Evolutionary conservation across 1,284 basidiomycete species (phyloP).

Genomic region (Malassezia caprae): DNA sequence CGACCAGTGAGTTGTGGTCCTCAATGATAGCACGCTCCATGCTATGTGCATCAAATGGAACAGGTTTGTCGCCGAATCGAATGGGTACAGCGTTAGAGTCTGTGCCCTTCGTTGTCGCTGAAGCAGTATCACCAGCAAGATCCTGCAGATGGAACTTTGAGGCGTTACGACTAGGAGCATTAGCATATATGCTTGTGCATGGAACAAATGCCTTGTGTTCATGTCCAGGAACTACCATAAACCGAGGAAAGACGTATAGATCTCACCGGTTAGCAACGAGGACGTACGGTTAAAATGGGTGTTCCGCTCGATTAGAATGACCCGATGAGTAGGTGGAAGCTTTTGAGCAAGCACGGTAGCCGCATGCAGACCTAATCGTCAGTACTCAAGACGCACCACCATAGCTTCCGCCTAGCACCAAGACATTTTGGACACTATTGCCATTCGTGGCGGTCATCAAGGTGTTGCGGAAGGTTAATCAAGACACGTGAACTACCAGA

Average conservation of each 20-base stretch:
- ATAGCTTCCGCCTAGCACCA: constrained; percentile 48
- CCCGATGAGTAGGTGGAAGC: constrained; percentile 49
- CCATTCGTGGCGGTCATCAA: neutral
- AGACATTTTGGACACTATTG: constrained; percentile 34
- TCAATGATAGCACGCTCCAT: constrained; percentile 5
- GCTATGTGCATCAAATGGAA: constrained; percentile 1
- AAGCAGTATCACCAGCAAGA: neutral
- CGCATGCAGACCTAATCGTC: constrained; percentile 27
- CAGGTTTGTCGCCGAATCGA: neutral
- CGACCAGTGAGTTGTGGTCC: neutral
- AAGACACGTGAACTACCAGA: neutral
- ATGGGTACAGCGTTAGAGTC: neutral
- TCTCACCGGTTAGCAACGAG: constrained; percentile 12
- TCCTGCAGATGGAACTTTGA: neutral
- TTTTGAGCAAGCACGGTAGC: constrained; percentile 49
- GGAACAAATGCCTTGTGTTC: constrained; percentile 55
- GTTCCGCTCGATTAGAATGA: constrained; percentile 52
- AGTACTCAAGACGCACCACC: constrained; percentile 20
- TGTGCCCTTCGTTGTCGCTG: neutral
- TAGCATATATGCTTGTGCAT: constrained; percentile 64
- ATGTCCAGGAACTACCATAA: constrained; percentile 50
- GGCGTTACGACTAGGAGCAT: constrained; percentile 52
- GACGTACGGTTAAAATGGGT: constrained; percentile 50
- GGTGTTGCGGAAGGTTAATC: neutral
- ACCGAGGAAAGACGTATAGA: constrained; percentile 55